A percentile compares a stretch with the other conserved stretches of the same genome.
These are phyloP conservation scores for Trichoderma polysporum DNA, from an alignment of 2,329 filamentous ascomycete species.

Conservation along the genomic window DNA sequence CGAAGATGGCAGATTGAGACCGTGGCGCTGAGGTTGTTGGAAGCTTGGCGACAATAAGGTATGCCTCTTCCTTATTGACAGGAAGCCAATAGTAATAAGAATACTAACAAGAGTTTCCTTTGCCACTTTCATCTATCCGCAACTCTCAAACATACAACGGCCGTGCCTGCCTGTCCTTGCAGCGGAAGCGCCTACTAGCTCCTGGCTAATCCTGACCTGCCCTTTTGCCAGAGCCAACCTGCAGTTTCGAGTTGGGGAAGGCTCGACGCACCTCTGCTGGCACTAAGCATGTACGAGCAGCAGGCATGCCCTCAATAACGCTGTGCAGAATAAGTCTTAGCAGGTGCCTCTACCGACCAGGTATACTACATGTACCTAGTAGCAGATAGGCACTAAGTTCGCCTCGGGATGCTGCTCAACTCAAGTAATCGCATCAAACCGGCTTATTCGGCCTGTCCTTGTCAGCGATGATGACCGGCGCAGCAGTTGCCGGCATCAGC, in stretches of 20 bases:
- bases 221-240: neutral
- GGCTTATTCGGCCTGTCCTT: constrained; percentile 8
- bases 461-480: constrained; percentile 10
- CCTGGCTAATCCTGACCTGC: neutral
- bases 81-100: neutral
- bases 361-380: neutral
- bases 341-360: neutral
- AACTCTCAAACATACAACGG: neutral
- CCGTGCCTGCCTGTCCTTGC: neutral
- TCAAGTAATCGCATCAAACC: neutral
- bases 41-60: neutral
- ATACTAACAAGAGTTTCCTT: neutral
- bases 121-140: neutral
- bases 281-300: neutral
- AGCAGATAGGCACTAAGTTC: too few relatives aligned
- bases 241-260: neutral
- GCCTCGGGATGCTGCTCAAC: neutral
- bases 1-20: neutral
- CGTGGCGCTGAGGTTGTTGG: constrained; percentile 2
- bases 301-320: neutral
- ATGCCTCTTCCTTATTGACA: neutral
- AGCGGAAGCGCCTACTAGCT: neutral
- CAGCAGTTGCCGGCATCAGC: neutral
- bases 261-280: neutral
- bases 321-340: neutral